A percentile compares a stretch with the other conserved stretches of the same genome.
phyloP scores from a whole-genome alignment of 345 rosid species.

The Citrus mangshanensis region DNA sequence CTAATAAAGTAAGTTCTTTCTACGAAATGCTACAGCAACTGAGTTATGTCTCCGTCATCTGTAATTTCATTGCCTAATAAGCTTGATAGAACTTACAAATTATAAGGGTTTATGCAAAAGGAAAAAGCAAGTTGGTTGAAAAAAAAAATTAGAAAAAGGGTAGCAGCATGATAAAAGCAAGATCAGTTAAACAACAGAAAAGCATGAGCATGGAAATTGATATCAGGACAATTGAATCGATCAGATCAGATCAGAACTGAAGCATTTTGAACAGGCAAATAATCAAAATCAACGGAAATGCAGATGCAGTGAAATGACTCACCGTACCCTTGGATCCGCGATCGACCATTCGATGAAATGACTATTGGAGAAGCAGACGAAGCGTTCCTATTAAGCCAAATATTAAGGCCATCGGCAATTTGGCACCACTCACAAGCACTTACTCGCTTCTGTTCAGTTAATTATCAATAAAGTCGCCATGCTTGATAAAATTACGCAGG shows the following conservation, averaged over 20 bases:
- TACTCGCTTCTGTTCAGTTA: not conserved
- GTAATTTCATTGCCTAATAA: not conserved
- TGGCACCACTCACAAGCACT: not conserved
- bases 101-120: not conserved
- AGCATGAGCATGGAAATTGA: not conserved
- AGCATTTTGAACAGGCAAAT: not conserved
- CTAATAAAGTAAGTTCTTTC: no score
- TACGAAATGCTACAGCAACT: not conserved
- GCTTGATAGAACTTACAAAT: not conserved
- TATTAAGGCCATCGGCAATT: no score
- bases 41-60: not conserved
- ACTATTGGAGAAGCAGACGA: not conserved
- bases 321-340: not conserved
- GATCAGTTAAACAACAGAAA: not conserved
- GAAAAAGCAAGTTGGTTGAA: not conserved
- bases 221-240: not conserved
- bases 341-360: not conserved
- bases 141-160: not conserved
- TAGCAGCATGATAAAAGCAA: not conserved
- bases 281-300: not conserved
- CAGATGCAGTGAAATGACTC: not conserved
- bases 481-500: not conserved
- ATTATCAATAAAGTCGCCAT: not conserved
- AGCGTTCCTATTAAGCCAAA: not conserved
- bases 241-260: not conserved